A percentile compares a stretch with the other conserved stretches of the same genome.
Conservation (phyloP, 345 rosid species). For the Salix suchowensis region DNA sequence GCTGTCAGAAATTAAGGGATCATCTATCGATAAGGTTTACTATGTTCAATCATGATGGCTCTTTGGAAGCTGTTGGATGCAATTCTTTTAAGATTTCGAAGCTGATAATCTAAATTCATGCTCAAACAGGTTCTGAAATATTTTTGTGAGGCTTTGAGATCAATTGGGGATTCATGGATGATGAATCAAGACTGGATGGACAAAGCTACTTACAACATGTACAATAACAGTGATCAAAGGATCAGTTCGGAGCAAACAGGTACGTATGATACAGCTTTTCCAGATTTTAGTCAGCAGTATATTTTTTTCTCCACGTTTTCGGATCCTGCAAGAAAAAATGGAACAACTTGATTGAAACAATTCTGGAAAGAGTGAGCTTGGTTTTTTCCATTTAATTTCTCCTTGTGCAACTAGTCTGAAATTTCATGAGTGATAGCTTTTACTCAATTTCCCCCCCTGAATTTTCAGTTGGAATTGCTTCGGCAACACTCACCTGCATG, state of each 20-base stretch:
- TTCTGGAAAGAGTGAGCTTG: neutral
- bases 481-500: conserved; percentile 56
- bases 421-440: neutral
- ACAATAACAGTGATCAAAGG: conserved; percentile 30
- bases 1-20: conserved; percentile 39
- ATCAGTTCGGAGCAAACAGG: conserved; percentile 50
- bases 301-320: neutral
- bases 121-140: conserved; percentile 42
- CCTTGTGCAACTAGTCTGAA: neutral
- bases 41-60: neutral
- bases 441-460: neutral
- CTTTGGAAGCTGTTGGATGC: neutral
- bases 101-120: conserved; percentile 4
- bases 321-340: neutral
- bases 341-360: neutral
- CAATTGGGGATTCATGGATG: conserved; percentile 68
- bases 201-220: conserved; percentile 32
- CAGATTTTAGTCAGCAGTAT: neutral
- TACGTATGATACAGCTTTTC: conserved; percentile 9
- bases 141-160: conserved; percentile 49
- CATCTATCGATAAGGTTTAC: conserved; percentile 50
- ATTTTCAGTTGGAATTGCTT: conserved; percentile 46
- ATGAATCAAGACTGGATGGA: conserved; percentile 46
- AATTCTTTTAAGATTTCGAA: neutral
- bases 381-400: neutral